Conservation (phyloP, 169 alveolate species). For the Besnoitia besnoiti region DNA sequence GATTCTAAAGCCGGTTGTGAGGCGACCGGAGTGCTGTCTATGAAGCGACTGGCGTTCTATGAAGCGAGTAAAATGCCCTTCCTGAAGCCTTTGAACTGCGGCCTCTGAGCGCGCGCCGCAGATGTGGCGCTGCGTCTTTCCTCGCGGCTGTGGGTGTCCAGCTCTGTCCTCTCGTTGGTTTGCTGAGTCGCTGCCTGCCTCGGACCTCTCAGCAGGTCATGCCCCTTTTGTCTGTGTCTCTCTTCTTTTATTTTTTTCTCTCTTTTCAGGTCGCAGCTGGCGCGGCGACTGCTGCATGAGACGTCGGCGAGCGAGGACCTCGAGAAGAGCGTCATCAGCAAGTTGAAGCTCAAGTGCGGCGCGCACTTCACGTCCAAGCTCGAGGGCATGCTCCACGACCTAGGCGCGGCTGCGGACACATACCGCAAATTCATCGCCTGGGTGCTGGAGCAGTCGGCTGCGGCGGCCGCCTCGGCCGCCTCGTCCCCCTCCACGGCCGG, state of each 20-base stretch:
- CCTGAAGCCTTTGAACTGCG: no score
- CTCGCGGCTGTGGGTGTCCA: no score
- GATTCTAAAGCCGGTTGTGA: not conserved
- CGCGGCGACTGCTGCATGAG: conserved; percentile 80
- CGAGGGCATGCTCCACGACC: conserved; percentile 88
- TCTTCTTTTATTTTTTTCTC: not conserved
- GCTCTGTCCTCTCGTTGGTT: not conserved
- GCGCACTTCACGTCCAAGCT: conserved; percentile 88
- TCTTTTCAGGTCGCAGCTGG: conserved; percentile 74
- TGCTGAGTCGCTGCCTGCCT: not conserved
- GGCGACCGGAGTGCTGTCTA: not conserved
- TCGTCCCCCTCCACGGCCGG: not conserved
- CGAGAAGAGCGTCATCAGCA: conserved; percentile 83
- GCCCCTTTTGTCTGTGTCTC: not conserved
- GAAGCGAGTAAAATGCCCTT: no score
- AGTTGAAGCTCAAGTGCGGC: conserved; percentile 83
- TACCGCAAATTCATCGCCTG: conserved; percentile 65
- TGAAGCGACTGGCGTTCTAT: no score
- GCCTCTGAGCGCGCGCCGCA: not conserved
- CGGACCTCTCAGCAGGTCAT: not conserved
- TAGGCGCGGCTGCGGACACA: conserved; percentile 73
- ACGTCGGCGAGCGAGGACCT: conserved; percentile 79
- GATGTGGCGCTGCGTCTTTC: not conserved
- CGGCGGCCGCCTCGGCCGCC: not conserved
- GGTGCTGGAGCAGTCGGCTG: conserved; percentile 8